phyloP scores from a whole-genome alignment of 2,329 filamentous ascomycete genomes.

The Aspergillus transmontanensis region DNA sequence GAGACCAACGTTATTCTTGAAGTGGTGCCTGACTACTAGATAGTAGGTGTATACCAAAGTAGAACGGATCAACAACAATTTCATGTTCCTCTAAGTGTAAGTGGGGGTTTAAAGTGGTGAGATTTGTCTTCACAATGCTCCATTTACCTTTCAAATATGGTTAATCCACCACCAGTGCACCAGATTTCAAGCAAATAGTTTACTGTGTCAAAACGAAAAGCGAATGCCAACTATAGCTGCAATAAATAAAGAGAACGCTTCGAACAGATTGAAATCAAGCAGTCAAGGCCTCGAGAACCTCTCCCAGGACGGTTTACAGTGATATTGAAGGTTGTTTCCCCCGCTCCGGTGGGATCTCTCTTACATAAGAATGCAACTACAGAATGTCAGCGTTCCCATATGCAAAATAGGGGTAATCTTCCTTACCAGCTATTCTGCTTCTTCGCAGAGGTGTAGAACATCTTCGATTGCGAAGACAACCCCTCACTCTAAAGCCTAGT shows the following conservation, averaged over 20 bases:
- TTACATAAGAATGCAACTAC: constrained; percentile 5
- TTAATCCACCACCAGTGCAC: background rate
- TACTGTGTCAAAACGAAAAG: constrained; percentile 3
- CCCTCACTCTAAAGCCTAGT: constrained; percentile 65
- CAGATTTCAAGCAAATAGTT: background rate
- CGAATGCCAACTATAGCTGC: constrained; percentile 6
- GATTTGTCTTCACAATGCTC: background rate
- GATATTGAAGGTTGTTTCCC: background rate
- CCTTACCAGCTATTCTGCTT: constrained; percentile 62
- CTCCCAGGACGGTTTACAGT: background rate
- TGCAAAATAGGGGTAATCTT: background rate
- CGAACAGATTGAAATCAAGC: constrained; percentile 2
- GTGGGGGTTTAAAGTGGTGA: background rate
- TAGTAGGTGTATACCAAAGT: background rate
- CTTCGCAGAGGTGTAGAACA: constrained; percentile 86
- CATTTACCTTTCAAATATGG: background rate
- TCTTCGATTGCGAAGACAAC: constrained; percentile 89
- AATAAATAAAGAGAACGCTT: constrained; percentile 10
- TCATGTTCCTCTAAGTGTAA: background rate
- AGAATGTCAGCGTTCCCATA: background rate
- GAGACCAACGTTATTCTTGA: background rate
- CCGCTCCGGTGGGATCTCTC: background rate
- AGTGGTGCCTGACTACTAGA: background rate
- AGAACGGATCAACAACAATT: background rate
- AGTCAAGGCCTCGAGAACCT: background rate